Evolutionary conservation across 345 rosid genomes (phyloP), one percentile per base, ranked within the genome.

Genomic region (Linum tenue): DNA sequence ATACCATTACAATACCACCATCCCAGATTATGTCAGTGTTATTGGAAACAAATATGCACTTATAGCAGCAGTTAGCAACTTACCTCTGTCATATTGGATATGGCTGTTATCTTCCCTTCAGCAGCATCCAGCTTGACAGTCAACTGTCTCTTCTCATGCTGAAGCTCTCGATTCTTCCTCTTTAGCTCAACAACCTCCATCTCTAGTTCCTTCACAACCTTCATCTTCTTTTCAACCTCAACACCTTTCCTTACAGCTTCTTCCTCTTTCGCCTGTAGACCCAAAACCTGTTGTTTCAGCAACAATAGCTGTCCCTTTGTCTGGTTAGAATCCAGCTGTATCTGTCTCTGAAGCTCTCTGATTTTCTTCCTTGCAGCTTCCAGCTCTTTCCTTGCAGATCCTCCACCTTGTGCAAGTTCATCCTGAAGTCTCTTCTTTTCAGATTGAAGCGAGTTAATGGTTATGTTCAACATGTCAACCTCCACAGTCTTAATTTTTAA

Each of bases 31-130:
- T n/a, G n/a, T n/a, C n/a, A n/a, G n/a, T n/a, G n/a, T n/a, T n/a
- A 22, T 22, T 22, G 31, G 31, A 22, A 22, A 22, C 31, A 22
- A 44, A 64, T 66, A 22, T 56, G 53, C 4, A 50, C 42, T 15
- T 22, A 39, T 50, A 59, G 31, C 31, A 22, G 50, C 38, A 42
- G 17, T 42, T 17, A 31, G 57, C 62, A 39, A 66, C 62, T 76
- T 79, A 88, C 99, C 87, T 94, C 96, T 36, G 97, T 90, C 96
- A 94, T 84, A 70, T 82, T 94, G 61, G 95, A 84, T 64, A 94
- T 90, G 67, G 86, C 62, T 57, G 78, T 62, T 61, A 84, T 70
- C 81, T 84, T 88, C 72, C 89, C 76, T 84, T 90, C 88, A 14
- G 92, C 90, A 64, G 96, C 84, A 72, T 88, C 96, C 57, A 85